Evolutionary conservation across 768 basidiomycete genomes (phyloP).

Genomic region (Serendipita sp.): DNA sequence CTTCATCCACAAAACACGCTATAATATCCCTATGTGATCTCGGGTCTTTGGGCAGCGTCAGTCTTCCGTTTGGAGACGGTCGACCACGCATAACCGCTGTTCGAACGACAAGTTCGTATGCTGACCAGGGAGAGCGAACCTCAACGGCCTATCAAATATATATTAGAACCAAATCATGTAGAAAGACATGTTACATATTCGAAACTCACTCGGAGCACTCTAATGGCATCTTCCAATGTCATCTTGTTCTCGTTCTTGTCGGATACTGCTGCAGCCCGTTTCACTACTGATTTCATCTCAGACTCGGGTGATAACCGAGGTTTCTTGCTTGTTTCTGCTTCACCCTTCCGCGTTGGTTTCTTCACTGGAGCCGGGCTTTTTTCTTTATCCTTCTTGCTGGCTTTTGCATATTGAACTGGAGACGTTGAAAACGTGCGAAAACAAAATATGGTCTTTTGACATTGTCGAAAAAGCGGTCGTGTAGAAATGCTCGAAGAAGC

Average conservation of each 20-base stretch:
- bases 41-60: slow-evolving; percentile 61
- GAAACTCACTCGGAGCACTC: slow-evolving; percentile 18
- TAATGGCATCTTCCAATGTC: slow-evolving; percentile 1
- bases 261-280: background rate
- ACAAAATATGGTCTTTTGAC: background rate
- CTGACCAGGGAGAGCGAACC: slow-evolving; percentile 55
- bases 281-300: background rate
- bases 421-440: background rate
- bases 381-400: slow-evolving; percentile 12
- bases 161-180: background rate
- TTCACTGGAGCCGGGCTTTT: slow-evolving; percentile 11
- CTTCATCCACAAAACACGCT: slow-evolving; percentile 85
- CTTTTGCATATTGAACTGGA: background rate
- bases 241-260: slow-evolving; percentile 4
- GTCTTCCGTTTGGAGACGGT: slow-evolving; percentile 77
- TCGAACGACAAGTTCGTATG: slow-evolving; percentile 67
- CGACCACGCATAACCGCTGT: slow-evolving; percentile 64
- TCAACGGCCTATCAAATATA: slow-evolving; percentile 51
- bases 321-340: slow-evolving; percentile 7
- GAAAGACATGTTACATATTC: background rate
- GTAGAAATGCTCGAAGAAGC: background rate
- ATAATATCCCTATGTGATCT: slow-evolving; percentile 51
- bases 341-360: slow-evolving; percentile 8
- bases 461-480: background rate
- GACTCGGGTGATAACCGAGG: slow-evolving; percentile 1